These are phyloP conservation scores for Elongisporangium undulatum DNA, from an alignment of 352 stramenopile species.

Conservation along the genomic window DNA sequence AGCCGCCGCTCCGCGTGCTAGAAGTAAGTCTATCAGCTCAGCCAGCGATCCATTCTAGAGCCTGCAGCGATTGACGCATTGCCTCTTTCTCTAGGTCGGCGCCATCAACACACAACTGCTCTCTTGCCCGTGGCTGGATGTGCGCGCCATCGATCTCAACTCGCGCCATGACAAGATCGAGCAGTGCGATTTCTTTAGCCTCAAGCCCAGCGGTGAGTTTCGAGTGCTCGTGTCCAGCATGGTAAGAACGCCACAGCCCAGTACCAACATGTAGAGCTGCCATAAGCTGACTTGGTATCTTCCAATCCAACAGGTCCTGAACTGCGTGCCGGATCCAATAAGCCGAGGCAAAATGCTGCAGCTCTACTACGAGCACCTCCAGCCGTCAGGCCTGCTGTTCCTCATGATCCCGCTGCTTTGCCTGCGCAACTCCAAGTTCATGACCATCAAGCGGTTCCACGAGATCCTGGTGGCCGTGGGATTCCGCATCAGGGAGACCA, in stretches of 20 bases:
- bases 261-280: no score
- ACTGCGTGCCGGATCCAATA: conserved; percentile 91
- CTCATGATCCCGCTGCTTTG: conserved; percentile 77
- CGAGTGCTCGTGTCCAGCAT: conserved; percentile 94
- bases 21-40: conserved; percentile 37
- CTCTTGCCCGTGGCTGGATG: conserved; percentile 89
- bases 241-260: conserved; percentile 12
- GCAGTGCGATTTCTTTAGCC: conserved; percentile 90
- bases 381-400: conserved; percentile 50
- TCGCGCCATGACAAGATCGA: conserved; percentile 89
- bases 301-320: conserved; percentile 68
- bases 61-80: conserved; percentile 13
- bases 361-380: conserved; percentile 54
- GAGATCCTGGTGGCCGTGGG: conserved; percentile 68
- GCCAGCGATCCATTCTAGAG: background rate
- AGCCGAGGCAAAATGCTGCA: conserved; percentile 78
- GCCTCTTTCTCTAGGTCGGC: conserved; percentile 81
- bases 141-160: conserved; percentile 95
- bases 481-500: conserved; percentile 62
- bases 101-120: conserved; percentile 97
- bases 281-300: background rate
- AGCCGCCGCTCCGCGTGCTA: conserved; percentile 47
- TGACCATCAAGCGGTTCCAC: conserved; percentile 65
- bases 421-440: conserved; percentile 69
- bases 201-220: conserved; percentile 65